phyloP scores from a whole-genome alignment of 1,284 basidiomycete species.

The Wolfiporia cocos region DNA sequence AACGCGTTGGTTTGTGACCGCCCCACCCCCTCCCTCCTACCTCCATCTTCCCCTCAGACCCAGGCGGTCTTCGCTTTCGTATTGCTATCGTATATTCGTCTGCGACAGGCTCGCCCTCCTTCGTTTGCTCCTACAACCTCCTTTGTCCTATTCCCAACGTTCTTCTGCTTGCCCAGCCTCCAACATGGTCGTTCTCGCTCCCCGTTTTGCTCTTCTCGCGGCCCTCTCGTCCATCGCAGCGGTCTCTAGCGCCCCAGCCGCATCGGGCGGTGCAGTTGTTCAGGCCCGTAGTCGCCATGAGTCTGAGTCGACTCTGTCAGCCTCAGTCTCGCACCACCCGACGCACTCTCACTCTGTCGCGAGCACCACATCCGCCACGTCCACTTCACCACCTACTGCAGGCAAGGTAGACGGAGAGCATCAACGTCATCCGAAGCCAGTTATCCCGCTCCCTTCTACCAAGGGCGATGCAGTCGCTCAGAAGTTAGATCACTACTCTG shows the following conservation, averaged over 20 bases:
- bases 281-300: conserved; percentile 18
- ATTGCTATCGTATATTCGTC: conserved; percentile 19
- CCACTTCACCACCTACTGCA: neutral
- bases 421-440: conserved; percentile 11
- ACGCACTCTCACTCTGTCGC: conserved; percentile 6
- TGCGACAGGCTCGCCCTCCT: conserved; percentile 19
- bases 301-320: conserved; percentile 1
- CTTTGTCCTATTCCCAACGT: neutral
- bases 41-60: conserved; percentile 18
- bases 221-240: conserved; percentile 37
- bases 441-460: conserved; percentile 18
- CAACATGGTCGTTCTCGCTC: conserved; percentile 41
- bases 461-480: neutral
- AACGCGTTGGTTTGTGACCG: conserved; percentile 3
- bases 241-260: conserved; percentile 27
- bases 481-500: conserved; percentile 1
- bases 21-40: conserved; percentile 14
- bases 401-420: conserved; percentile 2
- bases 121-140: conserved; percentile 3
- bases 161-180: neutral
- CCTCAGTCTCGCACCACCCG: conserved; percentile 13
- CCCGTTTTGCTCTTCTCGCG: conserved; percentile 41
- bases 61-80: conserved; percentile 26
- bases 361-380: conserved; percentile 3
- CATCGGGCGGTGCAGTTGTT: conserved; percentile 31